Evolutionary conservation across 139 green algal genomes (phyloP).

Genomic region (Chloropicon primus): DNA sequence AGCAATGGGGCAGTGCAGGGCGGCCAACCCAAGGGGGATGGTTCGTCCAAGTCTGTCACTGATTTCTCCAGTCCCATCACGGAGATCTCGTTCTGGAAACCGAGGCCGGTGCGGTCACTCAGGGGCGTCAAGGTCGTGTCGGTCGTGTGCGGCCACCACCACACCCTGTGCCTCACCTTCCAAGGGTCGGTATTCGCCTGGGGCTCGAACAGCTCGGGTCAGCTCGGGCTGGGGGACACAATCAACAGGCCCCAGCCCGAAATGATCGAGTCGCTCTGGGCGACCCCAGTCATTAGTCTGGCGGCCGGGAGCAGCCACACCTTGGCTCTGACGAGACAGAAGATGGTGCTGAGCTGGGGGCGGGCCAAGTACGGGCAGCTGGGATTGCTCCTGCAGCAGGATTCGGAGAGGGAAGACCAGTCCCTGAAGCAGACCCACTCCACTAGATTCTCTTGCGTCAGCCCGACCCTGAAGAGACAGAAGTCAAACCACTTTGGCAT

Average conservation of each 20-base stretch:
- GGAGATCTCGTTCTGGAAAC: not conserved
- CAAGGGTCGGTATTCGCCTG: conserved; percentile 68
- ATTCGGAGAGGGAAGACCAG: not conserved
- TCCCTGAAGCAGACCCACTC: not conserved
- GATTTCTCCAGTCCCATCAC: too few relatives aligned
- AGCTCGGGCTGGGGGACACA: conserved; percentile 62
- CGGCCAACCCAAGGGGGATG: too few relatives aligned
- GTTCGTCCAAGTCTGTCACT: too few relatives aligned
- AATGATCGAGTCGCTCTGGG: conserved; percentile 60
- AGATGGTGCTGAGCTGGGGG: conserved; percentile 79
- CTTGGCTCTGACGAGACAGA: conserved; percentile 61
- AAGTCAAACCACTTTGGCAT: not conserved
- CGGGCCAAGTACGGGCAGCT: conserved; percentile 68
- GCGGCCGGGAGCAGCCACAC: conserved; percentile 62
- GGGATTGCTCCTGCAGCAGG: conserved; percentile 40
- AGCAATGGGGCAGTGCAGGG: conserved; percentile 13
- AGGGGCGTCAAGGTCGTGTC: conserved; percentile 10
- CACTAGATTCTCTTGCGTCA: not conserved
- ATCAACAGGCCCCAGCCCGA: conserved; percentile 33
- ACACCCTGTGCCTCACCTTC: conserved; percentile 69
- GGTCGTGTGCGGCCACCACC: conserved; percentile 55
- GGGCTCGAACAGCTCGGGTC: conserved; percentile 52
- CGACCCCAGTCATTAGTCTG: conserved; percentile 54
- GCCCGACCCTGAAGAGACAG: not conserved
- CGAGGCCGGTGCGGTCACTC: not conserved